phyloP scores from a whole-genome alignment of 2,329 filamentous ascomycete species.

The Calonectria crousiana region DNA sequence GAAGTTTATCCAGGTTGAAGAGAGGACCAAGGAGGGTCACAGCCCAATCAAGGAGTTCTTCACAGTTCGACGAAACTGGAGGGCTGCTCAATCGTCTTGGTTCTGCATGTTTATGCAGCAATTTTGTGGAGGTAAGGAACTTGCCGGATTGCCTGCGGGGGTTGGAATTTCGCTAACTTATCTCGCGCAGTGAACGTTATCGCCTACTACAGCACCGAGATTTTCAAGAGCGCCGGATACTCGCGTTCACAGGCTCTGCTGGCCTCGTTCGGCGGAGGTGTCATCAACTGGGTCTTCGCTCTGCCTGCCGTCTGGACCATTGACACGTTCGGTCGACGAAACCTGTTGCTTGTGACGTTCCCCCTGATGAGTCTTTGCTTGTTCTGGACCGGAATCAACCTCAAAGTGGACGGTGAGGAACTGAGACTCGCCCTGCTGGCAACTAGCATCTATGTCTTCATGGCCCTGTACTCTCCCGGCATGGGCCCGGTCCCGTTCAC shows the following conservation, averaged over 20 bases:
- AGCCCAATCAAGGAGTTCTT: conserved; percentile 46
- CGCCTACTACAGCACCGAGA: conserved; percentile 47
- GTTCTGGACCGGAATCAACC: conserved; percentile 47
- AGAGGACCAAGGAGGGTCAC: conserved; percentile 39
- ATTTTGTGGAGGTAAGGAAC: conserved; percentile 59
- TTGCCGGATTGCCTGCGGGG: background rate
- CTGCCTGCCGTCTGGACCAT: conserved; percentile 51
- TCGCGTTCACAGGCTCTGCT: conserved; percentile 45
- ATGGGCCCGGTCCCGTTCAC: conserved; percentile 53
- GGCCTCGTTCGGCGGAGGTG: conserved; percentile 50
- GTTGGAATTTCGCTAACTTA: conserved; percentile 55
- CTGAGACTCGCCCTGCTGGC: conserved; percentile 45
- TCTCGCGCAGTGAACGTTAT: conserved; percentile 49
- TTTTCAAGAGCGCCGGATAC: conserved; percentile 45
- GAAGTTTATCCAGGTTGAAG: conserved; percentile 48
- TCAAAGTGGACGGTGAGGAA: conserved; percentile 32
- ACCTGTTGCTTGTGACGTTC: conserved; percentile 53
- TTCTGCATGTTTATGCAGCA: conserved; percentile 53
- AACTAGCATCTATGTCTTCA: conserved; percentile 51
- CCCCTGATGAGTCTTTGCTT: conserved; percentile 47
- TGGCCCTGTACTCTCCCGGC: conserved; percentile 51
- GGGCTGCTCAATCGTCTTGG: conserved; percentile 49
- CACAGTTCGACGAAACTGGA: conserved; percentile 45
- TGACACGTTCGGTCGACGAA: conserved; percentile 66
- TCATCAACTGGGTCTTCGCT: conserved; percentile 64